Percentiles rank a stretch among this genome's conserved stretches.
These are phyloP conservation scores for Alternaria sp. DNA, from an alignment of 2,329 filamentous ascomycete genomes.

Conservation along the genomic window DNA sequence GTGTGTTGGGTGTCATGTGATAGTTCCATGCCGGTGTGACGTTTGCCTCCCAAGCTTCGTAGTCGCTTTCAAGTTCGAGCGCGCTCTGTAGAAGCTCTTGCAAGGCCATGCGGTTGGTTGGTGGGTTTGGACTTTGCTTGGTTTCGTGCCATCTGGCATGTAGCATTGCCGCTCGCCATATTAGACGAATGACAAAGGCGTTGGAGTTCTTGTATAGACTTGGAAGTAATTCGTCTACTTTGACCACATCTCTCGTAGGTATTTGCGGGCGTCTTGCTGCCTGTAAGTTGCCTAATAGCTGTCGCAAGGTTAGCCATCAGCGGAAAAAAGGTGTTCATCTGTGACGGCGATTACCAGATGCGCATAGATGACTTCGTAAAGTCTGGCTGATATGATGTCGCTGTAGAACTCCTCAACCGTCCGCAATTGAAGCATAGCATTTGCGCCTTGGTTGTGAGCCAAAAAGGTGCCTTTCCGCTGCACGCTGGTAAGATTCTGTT, in stretches of 20 bases:
- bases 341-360: conserved; percentile 29
- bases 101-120: conserved; percentile 25
- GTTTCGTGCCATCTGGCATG: conserved; percentile 38
- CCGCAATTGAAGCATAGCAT: conserved; percentile 35
- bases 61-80: conserved; percentile 34
- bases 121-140: conserved; percentile 25
- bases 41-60: conserved; percentile 33
- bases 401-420: conserved; percentile 31
- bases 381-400: conserved; percentile 30
- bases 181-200: conserved; percentile 30
- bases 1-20: conserved; percentile 28
- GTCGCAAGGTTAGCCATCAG: conserved; percentile 20
- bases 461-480: conserved; percentile 28
- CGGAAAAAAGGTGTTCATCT: background rate
- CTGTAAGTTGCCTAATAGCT: conserved; percentile 38
- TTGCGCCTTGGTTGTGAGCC: conserved; percentile 38
- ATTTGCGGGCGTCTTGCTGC: conserved; percentile 31
- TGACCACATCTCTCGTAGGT: conserved; percentile 25
- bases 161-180: conserved; percentile 31
- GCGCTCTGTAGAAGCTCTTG: conserved; percentile 28
- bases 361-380: conserved; percentile 37
- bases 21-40: conserved; percentile 29
- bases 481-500: conserved; percentile 31
- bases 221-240: conserved; percentile 18
- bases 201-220: conserved; percentile 29